Percentiles rank a stretch among this genome's conserved stretches.
Evolutionary conservation across 768 basidiomycete species (phyloP).

Genomic region (Gyrodon lividus): DNA sequence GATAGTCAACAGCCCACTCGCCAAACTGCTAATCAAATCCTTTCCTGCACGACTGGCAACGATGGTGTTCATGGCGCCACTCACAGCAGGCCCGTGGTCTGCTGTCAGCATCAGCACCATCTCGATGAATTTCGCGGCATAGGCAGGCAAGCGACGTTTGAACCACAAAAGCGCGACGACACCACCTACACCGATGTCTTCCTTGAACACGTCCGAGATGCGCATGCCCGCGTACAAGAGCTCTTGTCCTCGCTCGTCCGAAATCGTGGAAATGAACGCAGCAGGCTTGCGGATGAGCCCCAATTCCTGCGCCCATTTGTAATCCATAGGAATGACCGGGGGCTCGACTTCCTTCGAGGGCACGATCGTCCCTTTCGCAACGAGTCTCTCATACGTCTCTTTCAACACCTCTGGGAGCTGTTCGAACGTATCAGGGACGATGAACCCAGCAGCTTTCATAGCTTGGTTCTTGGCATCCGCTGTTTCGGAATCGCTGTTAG

Average conservation of each 20-base stretch:
- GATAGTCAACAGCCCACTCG: conserved; percentile 95
- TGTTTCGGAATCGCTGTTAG: conserved; percentile 96
- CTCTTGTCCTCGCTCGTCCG: conserved; percentile 98
- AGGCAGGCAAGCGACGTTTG: conserved; percentile 88
- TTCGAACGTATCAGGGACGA: conserved; percentile 98
- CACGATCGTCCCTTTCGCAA: conserved; percentile 62
- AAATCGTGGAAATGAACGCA: conserved; percentile 98
- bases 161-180: conserved; percentile 97
- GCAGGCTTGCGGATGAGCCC: conserved; percentile 98
- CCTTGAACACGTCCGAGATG: conserved; percentile 98
- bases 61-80: conserved; percentile 99
- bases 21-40: conserved; percentile 94
- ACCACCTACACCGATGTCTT: conserved; percentile 94
- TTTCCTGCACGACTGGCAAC: conserved; percentile 99
- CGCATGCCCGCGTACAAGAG: conserved; percentile 98
- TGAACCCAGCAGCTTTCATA: conserved; percentile 93
- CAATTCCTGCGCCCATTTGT: conserved; percentile 99
- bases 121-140: conserved; percentile 98
- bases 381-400: conserved; percentile 82
- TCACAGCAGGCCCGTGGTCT: conserved; percentile 97
- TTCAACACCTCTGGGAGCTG: conserved; percentile 84
- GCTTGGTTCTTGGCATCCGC: conserved; percentile 97
- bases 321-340: conserved; percentile 99
- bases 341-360: conserved; percentile 81
- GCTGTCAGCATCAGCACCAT: conserved; percentile 99